Conservation (phyloP, 345 rosid genomes). For the Physaria fendleri region DNA sequence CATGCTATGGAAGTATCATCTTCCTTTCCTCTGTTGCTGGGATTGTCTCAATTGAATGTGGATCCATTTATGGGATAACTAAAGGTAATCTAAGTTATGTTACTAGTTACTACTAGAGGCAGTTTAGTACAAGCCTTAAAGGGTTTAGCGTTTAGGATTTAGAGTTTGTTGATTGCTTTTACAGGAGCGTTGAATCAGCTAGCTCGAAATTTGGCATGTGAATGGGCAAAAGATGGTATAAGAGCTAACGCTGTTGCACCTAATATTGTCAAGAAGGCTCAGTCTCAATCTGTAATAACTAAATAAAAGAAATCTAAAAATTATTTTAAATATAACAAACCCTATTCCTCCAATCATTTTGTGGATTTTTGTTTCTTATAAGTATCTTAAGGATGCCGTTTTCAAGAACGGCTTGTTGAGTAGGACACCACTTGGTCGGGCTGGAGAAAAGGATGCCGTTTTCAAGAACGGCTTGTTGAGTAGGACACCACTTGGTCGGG, state of each 20-base stretch:
- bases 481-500: constrained; percentile 41
- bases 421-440: constrained; percentile 41
- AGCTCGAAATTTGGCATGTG: constrained; percentile 53
- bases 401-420: background rate
- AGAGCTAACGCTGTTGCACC: constrained; percentile 53
- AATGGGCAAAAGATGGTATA: constrained; percentile 61
- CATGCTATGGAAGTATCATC: constrained; percentile 44
- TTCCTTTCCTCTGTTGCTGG: constrained; percentile 43
- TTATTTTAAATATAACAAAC: background rate
- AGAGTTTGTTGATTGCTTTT: constrained; percentile 13
- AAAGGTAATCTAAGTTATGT: constrained; percentile 31
- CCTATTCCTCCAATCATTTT: background rate
- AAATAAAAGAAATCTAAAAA: background rate
- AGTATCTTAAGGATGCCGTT: constrained; percentile 4
- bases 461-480: background rate
- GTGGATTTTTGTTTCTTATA: background rate
- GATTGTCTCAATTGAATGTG: background rate
- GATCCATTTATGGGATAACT: constrained; percentile 33
- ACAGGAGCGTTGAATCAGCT: constrained; percentile 50
- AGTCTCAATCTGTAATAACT: constrained; percentile 26
- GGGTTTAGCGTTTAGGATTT: too few species aligned
- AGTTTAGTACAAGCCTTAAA: too few species aligned
- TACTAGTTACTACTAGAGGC: too few species aligned
- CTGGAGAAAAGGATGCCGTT: constrained; percentile 27
- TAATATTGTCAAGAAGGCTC: constrained; percentile 35